These are phyloP conservation scores for Rhizopus microsporus DNA, from an alignment of 371 early-diverging fungal genomes.

Conservation along the genomic window DNA sequence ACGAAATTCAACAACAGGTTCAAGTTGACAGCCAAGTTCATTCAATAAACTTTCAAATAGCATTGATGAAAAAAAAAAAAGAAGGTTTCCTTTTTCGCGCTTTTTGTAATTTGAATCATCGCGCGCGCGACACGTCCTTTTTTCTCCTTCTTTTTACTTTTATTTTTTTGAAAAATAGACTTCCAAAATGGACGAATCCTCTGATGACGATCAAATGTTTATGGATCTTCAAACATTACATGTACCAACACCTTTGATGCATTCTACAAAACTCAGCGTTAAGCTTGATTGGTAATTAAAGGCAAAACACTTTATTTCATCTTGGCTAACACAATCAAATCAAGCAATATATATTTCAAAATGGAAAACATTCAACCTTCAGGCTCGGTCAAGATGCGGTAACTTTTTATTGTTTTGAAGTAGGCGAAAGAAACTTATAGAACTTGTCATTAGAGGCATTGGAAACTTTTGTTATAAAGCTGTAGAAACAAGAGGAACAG, in stretches of 20 bases:
- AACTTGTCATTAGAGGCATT: slow-evolving; percentile 51
- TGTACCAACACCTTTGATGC: slow-evolving; percentile 50
- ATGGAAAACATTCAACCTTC: slow-evolving; percentile 76
- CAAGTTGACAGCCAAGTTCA: slow-evolving; percentile 20
- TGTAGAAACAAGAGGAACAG: slow-evolving; percentile 48
- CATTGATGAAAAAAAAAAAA: slow-evolving; percentile 10
- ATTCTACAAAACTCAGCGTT: slow-evolving; percentile 43
- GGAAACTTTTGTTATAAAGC: slow-evolving; percentile 65
- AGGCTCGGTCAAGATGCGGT: slow-evolving; percentile 76
- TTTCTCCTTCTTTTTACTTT: slow-evolving; percentile 6
- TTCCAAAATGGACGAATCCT: slow-evolving; percentile 37
- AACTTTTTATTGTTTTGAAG: too few relatives aligned
- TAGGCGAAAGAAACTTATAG: background rate
- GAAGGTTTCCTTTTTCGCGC: slow-evolving; percentile 4
- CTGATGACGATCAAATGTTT: slow-evolving; percentile 39
- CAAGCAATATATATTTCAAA: slow-evolving; percentile 71
- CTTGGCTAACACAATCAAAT: background rate
- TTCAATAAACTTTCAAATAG: slow-evolving; percentile 10
- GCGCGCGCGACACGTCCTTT: slow-evolving; percentile 1
- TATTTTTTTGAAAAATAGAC: slow-evolving; percentile 7
- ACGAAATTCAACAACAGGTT: slow-evolving; percentile 14
- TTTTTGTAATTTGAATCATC: background rate
- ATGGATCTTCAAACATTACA: slow-evolving; percentile 37
- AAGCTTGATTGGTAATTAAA: slow-evolving; percentile 49
- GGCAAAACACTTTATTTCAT: background rate